Base-by-base conservation (phyloP, 805 yeast genomes). In the Ogataea salicorniae region DNA sequence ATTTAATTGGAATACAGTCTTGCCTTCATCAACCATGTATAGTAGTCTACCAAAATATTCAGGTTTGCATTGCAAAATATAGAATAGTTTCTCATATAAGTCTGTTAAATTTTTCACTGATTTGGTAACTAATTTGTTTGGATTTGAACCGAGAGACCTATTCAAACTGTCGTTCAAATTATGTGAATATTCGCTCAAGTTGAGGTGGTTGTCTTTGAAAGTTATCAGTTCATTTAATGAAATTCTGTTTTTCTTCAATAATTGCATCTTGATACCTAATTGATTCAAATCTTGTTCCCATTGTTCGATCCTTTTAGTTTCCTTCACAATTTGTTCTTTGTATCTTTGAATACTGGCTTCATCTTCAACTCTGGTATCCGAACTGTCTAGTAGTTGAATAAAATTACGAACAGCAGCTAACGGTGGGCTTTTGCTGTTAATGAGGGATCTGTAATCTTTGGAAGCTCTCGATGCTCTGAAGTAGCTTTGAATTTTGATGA, bases 31-130 rank as follows among this genome's bases (percentile, higher is more conserved):
- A 34, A 60, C 47, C 39, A 50, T 43, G 15, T 69, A 63, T 46
- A 80, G 77, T 34, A 88, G 63, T 14, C 80, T 67, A 2, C 81
- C 72, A 60, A 91, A 74, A 58, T 92, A 92, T 0, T 65, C 62
- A 0, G 96, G 87, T 57, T 87, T 88, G 0, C 95, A 86, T 62
- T 94, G 98, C 39, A 94, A 64, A 23, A 92, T 67, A 59, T 84
- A 94, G 55, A 94, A 83, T 44, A 92, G 60, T 20, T 87, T 84
- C 56, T 84, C 96, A 64, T 85, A 87, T 1, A 80, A 64, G 50
- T 83, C 90, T 43, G 82, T 70, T 49, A 87, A 72, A 22, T 72
- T 73, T 49, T 74, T 70, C 11, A 77, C 63, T 3, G 75, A 64
- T 46, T 71, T 72, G 51, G 69, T 54, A 66, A 65, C 51, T 5